A percentile compares a stretch with the other conserved stretches of the same genome.
These are phyloP conservation scores for Phyllosticta citriasiana DNA, from an alignment of 2,329 filamentous ascomycete species.

Conservation along the genomic window DNA sequence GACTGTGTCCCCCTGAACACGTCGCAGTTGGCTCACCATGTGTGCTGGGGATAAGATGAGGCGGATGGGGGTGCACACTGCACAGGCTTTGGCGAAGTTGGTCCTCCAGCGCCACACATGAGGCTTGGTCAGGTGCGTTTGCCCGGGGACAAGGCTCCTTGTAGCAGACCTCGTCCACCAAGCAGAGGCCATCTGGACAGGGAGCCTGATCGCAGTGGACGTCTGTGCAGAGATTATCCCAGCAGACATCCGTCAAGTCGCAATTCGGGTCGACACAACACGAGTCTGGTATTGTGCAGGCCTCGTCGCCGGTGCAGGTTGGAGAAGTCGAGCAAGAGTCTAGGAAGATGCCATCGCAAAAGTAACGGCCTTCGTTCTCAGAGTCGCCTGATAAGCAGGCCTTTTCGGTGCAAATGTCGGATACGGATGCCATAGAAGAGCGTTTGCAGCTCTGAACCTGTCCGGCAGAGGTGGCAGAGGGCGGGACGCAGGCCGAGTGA, in stretches of 20 bases:
- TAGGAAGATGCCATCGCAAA: conserved; percentile 25
- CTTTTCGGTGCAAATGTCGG: conserved; percentile 8
- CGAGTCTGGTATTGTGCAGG: conserved; percentile 21
- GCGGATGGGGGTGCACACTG: neutral
- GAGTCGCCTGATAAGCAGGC: neutral
- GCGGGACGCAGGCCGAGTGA: conserved; percentile 1
- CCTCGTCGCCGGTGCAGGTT: conserved; percentile 21
- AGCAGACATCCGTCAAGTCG: conserved; percentile 12
- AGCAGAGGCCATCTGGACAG: conserved; percentile 23
- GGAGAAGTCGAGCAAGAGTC: conserved; percentile 17
- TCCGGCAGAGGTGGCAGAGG: neutral
- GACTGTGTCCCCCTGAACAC: neutral
- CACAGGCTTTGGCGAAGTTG: neutral
- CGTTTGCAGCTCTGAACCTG: neutral
- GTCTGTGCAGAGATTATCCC: conserved; percentile 20
- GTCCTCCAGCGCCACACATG: neutral
- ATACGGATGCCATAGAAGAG: neutral
- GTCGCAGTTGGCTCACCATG: neutral
- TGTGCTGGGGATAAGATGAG: neutral
- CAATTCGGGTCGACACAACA: conserved; percentile 28
- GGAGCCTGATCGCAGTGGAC: conserved; percentile 25
- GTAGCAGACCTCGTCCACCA: conserved; percentile 19
- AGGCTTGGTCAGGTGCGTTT: neutral
- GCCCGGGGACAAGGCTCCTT: conserved; percentile 5
- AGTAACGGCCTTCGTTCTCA: conserved; percentile 17